phyloP scores from a whole-genome alignment of 2,329 filamentous ascomycete genomes.

The Chalaropsis ovoidea region DNA sequence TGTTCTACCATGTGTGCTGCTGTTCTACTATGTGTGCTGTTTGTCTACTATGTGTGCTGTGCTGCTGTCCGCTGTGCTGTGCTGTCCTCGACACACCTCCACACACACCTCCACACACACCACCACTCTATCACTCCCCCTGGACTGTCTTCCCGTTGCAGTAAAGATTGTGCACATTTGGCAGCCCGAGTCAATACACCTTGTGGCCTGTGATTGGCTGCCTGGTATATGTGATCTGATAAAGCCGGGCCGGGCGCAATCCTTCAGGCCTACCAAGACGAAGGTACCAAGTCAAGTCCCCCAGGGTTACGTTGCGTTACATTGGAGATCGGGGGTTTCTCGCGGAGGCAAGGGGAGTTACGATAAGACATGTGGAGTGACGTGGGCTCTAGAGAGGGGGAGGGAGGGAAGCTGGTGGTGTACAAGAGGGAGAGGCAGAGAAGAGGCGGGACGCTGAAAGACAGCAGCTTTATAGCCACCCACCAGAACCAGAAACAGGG shows the following conservation, averaged over 20 bases:
- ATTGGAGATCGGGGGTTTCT: background rate
- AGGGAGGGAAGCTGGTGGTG: too few relatives aligned
- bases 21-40: too few relatives aligned
- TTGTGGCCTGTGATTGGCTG: background rate
- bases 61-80: too few relatives aligned
- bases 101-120: too few relatives aligned
- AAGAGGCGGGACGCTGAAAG: too few relatives aligned
- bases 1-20: too few relatives aligned
- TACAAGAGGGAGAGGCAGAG: too few relatives aligned
- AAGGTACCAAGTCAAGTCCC: background rate
- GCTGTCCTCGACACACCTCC: too few relatives aligned
- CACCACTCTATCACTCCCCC: too few relatives aligned
- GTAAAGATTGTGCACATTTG: constrained; percentile 13
- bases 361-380: constrained; percentile 3
- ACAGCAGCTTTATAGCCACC: too few relatives aligned
- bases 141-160: background rate
- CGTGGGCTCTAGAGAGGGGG: background rate
- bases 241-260: constrained; percentile 9
- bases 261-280: background rate
- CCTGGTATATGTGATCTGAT: background rate
- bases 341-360: background rate
- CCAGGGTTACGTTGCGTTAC: constrained; percentile 8
- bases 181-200: background rate
- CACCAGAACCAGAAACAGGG: too few relatives aligned
- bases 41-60: too few relatives aligned